Percentiles rank a stretch among this genome's conserved stretches.
Evolutionary conservation across 345 rosid species (phyloP).

Genomic region (Aquilaria yunnanensis): DNA sequence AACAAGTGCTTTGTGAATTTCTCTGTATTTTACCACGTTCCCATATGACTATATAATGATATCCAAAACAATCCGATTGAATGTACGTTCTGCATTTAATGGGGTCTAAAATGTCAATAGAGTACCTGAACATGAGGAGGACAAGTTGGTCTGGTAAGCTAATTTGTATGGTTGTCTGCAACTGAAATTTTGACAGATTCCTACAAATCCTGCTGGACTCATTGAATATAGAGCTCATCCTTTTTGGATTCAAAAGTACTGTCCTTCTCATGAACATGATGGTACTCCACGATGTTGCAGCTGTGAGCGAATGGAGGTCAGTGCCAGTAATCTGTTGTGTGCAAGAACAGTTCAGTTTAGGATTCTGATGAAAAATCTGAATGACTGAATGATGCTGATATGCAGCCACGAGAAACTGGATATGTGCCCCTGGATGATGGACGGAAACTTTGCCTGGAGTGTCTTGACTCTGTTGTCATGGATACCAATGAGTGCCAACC

Average conservation of each 20-base stretch:
- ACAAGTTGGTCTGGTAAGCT: too few species aligned
- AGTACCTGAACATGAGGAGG: not conserved
- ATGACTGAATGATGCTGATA: not conserved
- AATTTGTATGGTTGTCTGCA: not conserved
- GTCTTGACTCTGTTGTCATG: conserved; percentile 95
- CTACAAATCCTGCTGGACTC: conserved; percentile 86
- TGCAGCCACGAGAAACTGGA: conserved; percentile 64
- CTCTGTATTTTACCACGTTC: too few species aligned
- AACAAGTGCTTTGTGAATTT: too few species aligned
- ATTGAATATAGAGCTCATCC: conserved; percentile 99
- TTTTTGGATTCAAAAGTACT: conserved; percentile 94
- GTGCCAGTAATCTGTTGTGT: conserved; percentile 15
- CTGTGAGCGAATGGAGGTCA: conserved; percentile 99
- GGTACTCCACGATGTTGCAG: conserved; percentile 95
- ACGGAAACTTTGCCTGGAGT: conserved; percentile 89
- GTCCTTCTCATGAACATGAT: conserved; percentile 92
- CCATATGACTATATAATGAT: too few species aligned
- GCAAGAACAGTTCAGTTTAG: too few species aligned
- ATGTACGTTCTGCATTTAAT: too few species aligned
- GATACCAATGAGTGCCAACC: conserved; percentile 89
- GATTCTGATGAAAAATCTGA: too few species aligned
- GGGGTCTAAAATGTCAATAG: not conserved
- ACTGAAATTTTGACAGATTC: conserved; percentile 61
- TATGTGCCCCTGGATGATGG: conserved; percentile 82
- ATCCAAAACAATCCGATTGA: too few species aligned